Percentiles rank a stretch among this genome's conserved stretches.
phyloP scores from a whole-genome alignment of 176 grass and related monocot genomes.

The Eragrostis nindensis region DNA sequence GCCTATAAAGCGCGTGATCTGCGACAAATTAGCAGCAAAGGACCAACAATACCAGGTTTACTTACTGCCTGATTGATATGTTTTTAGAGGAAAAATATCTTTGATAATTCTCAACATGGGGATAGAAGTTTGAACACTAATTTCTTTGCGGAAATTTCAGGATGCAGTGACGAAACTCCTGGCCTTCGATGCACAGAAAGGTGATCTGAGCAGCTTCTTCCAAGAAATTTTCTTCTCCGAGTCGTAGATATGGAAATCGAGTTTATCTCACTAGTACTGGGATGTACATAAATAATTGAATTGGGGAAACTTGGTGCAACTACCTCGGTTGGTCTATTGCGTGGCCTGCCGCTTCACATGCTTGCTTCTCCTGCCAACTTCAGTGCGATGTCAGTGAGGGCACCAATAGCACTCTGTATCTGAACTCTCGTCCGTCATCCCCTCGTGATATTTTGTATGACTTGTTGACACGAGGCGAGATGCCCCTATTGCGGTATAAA shows the following conservation, averaged over 20 bases:
- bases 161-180: conserved; percentile 67
- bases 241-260: conserved; percentile 4
- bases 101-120: neutral
- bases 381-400: neutral
- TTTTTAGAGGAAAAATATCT: conserved; percentile 27
- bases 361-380: neutral
- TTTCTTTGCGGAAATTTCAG: conserved; percentile 47
- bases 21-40: conserved; percentile 53
- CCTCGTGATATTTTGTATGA: neutral
- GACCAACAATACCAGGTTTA: conserved; percentile 83
- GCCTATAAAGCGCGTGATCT: conserved; percentile 53
- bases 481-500: neutral
- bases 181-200: conserved; percentile 64
- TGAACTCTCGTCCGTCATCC: neutral
- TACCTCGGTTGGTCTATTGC: neutral
- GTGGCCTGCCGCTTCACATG: neutral
- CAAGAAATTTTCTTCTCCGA: conserved; percentile 50
- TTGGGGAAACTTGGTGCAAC: neutral
- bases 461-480: neutral
- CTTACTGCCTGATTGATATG: conserved; percentile 9
- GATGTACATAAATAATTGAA: neutral
- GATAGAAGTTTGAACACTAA: neutral
- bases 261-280: neutral
- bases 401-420: neutral
- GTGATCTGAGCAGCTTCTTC: conserved; percentile 69